phyloP scores from a whole-genome alignment of 495 filamentous ascomycete genomes.

The Trichoderma asperelloides region DNA sequence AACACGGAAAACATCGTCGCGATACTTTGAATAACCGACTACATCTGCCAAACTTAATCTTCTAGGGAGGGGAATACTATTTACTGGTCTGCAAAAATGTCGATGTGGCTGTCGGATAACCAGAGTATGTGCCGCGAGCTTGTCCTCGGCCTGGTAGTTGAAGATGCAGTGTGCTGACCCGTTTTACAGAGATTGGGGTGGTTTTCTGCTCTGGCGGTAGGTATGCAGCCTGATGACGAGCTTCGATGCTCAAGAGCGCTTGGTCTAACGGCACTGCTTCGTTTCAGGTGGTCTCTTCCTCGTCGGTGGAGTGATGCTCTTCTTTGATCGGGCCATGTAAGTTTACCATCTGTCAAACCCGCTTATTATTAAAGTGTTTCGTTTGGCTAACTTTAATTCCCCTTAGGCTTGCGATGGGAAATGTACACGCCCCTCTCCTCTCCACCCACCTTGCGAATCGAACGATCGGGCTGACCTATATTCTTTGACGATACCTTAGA shows the following conservation, averaged over 20 bases:
- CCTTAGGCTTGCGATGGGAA: conserved; percentile 75
- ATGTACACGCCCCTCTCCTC: conserved; percentile 38
- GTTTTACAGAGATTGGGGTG: conserved; percentile 71
- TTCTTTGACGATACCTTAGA: conserved; percentile 36
- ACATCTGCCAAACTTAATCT: background rate
- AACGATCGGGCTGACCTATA: conserved; percentile 7
- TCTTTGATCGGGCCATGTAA: conserved; percentile 93
- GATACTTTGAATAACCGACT: background rate
- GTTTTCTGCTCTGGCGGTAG: conserved; percentile 93
- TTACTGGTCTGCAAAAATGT: conserved; percentile 30
- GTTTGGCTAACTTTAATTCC: conserved; percentile 7
- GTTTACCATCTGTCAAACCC: conserved; percentile 23
- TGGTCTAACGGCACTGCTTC: conserved; percentile 13
- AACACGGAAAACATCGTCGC: background rate
- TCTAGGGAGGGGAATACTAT: background rate
- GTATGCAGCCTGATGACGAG: conserved; percentile 30
- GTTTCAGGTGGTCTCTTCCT: conserved; percentile 79
- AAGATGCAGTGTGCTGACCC: conserved; percentile 20
- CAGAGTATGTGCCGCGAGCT: conserved; percentile 60
- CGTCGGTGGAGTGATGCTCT: conserved; percentile 83
- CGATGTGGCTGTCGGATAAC: conserved; percentile 92
- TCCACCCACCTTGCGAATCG: background rate
- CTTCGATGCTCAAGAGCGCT: conserved; percentile 9
- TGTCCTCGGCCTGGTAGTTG: background rate
- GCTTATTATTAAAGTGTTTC: background rate